These are phyloP conservation scores for Aureobasidium zeae DNA, from an alignment of 2,329 filamentous ascomycete species.

Conservation along the genomic window DNA sequence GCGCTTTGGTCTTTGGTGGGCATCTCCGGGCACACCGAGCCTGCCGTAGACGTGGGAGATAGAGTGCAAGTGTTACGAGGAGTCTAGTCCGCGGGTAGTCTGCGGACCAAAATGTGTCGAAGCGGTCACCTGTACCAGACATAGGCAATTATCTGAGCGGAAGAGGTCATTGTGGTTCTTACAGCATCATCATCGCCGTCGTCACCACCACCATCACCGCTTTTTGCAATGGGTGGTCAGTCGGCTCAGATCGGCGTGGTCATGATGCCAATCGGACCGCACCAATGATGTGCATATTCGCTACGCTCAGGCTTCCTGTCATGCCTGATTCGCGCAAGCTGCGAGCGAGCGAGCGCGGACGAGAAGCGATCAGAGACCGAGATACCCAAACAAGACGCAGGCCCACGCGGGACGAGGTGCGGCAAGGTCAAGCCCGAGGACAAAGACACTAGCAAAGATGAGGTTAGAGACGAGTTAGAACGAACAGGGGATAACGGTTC, in stretches of 20 bases:
- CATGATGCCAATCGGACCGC: slow-evolving; percentile 11
- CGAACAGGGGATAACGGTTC: slow-evolving; percentile 15
- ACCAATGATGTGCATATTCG: neutral
- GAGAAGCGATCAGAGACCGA: neutral
- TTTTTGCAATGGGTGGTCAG: neutral
- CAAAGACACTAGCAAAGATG: slow-evolving; percentile 2
- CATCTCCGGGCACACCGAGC: neutral
- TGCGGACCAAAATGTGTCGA: neutral
- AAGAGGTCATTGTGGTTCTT: neutral
- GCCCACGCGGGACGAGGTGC: slow-evolving; percentile 1
- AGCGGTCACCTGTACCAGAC: slow-evolving; percentile 11
- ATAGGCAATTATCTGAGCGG: slow-evolving; percentile 2
- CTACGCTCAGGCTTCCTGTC: no score
- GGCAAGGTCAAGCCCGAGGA: slow-evolving; percentile 5
- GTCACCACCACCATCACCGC: neutral
- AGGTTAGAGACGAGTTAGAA: slow-evolving; percentile 1
- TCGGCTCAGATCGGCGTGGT: slow-evolving; percentile 10
- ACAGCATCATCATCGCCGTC: neutral
- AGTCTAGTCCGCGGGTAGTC: neutral
- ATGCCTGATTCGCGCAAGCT: no score
- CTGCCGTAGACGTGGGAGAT: slow-evolving; percentile 1
- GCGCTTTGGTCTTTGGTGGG: slow-evolving; percentile 4
- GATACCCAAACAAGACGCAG: slow-evolving; percentile 5
- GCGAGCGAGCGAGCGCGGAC: neutral
- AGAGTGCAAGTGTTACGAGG: slow-evolving; percentile 4